These are phyloP conservation scores for Penicillium sp. DNA, from an alignment of 2,329 filamentous ascomycete genomes.

Conservation along the genomic window DNA sequence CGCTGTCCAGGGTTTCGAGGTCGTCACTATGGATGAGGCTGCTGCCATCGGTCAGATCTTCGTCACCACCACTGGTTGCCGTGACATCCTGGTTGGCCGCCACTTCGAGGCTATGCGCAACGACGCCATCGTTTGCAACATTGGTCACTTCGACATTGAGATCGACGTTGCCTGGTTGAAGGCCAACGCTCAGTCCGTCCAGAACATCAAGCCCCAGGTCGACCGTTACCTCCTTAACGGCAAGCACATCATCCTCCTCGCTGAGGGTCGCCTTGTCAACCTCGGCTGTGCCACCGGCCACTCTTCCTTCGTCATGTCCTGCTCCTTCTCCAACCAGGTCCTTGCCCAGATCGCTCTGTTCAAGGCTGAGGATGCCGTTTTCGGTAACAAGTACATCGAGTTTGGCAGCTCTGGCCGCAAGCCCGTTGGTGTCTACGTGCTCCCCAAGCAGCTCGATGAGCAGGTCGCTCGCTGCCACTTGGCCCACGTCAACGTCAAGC, in stretches of 20 bases:
- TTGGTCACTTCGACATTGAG: conserved; percentile 99
- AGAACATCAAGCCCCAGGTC: conserved; percentile 99
- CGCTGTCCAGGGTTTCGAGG: conserved; percentile 94
- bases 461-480: conserved; percentile 95
- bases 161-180: conserved; percentile 99
- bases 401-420: conserved; percentile 93
- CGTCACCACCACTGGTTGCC: conserved; percentile 98
- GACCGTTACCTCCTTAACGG: conserved; percentile 97
- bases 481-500: conserved; percentile 89
- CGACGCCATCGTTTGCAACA: conserved; percentile 99
- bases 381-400: conserved; percentile 92
- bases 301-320: conserved; percentile 99
- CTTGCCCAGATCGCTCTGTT: conserved; percentile 98
- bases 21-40: conserved; percentile 97
- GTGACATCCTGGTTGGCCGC: conserved; percentile 87
- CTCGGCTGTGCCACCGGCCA: conserved; percentile 98
- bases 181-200: conserved; percentile 86
- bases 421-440: conserved; percentile 87
- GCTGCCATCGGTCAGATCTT: conserved; percentile 90
- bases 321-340: conserved; percentile 99
- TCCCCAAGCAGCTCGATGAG: conserved; percentile 99
- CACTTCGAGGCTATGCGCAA: conserved; percentile 97
- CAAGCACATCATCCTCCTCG: conserved; percentile 96
- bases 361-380: conserved; percentile 86
- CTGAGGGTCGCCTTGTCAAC: conserved; percentile 98